A percentile compares a stretch with the other conserved stretches of the same genome.
phyloP scores from a whole-genome alignment of 148 eudicot species.

The Heliamphora exappendiculata region DNA sequence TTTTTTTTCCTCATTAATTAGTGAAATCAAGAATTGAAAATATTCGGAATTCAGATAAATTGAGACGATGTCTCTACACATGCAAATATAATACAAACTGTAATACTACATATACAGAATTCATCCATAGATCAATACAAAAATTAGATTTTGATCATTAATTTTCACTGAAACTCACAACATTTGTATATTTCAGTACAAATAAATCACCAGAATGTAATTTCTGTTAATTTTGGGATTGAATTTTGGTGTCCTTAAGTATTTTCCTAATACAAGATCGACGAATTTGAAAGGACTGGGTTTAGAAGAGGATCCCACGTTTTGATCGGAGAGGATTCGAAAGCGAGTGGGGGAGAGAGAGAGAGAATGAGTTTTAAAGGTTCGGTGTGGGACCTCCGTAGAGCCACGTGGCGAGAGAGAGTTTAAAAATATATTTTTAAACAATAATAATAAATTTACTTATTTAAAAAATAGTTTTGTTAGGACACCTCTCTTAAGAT shows the following conservation, averaged over 20 bases:
- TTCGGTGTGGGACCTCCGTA: slow-evolving; percentile 21
- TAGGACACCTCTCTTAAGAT: too few relatives aligned
- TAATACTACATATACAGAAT: neutral
- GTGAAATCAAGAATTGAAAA: neutral
- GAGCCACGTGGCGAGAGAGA: slow-evolving; percentile 16
- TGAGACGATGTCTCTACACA: neutral
- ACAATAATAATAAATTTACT: too few relatives aligned
- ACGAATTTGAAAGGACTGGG: neutral
- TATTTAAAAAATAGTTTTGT: too few relatives aligned
- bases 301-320: slow-evolving; percentile 9
- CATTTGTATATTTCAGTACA: too few relatives aligned
- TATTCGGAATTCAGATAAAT: neutral
- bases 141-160: too few relatives aligned
- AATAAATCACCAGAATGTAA: too few relatives aligned
- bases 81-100: neutral
- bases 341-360: neutral
- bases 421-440: too few relatives aligned
- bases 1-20: neutral
- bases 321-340: slow-evolving; percentile 16
- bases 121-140: too few relatives aligned
- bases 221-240: too few relatives aligned
- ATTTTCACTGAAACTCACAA: too few relatives aligned
- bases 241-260: too few relatives aligned
- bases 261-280: too few relatives aligned
- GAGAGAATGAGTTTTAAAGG: slow-evolving; percentile 25